Base-by-base conservation (phyloP, 345 rosid species). In the Eucalyptus sp. region DNA sequence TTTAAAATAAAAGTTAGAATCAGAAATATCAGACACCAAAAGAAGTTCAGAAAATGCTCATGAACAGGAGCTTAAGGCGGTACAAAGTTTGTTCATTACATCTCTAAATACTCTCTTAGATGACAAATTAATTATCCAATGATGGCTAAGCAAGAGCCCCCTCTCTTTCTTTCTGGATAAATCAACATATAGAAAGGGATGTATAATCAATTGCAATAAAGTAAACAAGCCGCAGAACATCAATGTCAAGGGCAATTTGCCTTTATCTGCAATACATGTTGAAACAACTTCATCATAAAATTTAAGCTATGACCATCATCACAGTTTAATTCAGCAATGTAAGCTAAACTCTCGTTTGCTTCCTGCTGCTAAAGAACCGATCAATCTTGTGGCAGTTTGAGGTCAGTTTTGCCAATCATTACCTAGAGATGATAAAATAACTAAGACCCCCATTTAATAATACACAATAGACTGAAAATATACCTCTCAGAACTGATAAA, bases 401-500 rank as follows among this genome's bases (percentile, higher is more conserved):
- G 84, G 84, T 76, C 48, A 76, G 16, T 41, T 76, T 76, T 11
- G 84, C 29, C 48, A 76, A 71, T 71, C 83, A 71, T 46, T 41
- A 48, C 44, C 54, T 22, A 64, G 88, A 43, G 86, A 33, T 16
- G 58, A 80, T 37, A 12, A 80, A 25, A 88, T 25, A 83, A 88
- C 15, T 41, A 71, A 16, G 52, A 13, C 33, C 48, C 25, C n/a
- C 44, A 62, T 25, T 56, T 7, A 43, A 44, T 85, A 86, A n/a
- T 7, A 86, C 58, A 52, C 52, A 7, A 46, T 29, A 18, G 68
- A 24, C 62, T 44, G 50, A 51, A 25, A 86, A 86, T 89, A 79
- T 91, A 97, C 98, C 94, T 97, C 92, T 97, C 98, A 49, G 97
- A 94, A 91, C 98, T 96, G 89, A 97, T 93, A 89, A 94, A 97